Evolutionary conservation across 2,329 filamentous ascomycete genomes (phyloP), one percentile per base, ranked within the genome.

Genomic region (Huntiella omanensis): DNA sequence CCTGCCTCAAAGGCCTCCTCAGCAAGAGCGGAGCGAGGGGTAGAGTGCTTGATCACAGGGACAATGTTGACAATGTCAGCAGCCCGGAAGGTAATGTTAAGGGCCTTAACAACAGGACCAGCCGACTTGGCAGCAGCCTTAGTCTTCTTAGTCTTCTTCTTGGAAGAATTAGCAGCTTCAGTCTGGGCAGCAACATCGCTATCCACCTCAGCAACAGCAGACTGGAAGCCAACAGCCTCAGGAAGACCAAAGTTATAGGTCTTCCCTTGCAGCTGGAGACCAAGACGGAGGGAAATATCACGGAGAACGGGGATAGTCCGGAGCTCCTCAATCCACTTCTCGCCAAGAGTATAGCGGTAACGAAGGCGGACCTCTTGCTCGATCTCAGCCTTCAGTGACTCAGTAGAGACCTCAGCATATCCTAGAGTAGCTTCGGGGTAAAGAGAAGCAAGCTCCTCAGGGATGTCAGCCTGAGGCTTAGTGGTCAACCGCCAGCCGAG

Each of bases 1-100:
- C 91, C 91, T 48, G 88, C 91, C 62, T 98, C 91, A 38, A 98
- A 70, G 11, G 91, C 88, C 64, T 98, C 91, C 61, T 98, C 91
- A 0, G 91, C 88, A 51, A 98, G 72, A 19, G 84, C 70, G 59
- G 87, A 95, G 62, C 84, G 81, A 35, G 88, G 91, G 50, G 83
- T 80, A 3, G 91, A 91, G 59, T 98, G 87, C 69, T 96, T 96
- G 57, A 96, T 75, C 40, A 96, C 66, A 5, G 91, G 91, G n/a
- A 95, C 83, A 50, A 95, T 71, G 62, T 95, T 95, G 53, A 93
- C 64, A 52, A 98, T 73, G 55, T 98, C 86, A 50, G 94, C 86
- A 1, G 84, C 69, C 44, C 67, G 70, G 63, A 98, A 96, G 10
- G 61, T 64, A 1, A 83, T 86, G 50, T 63, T 58, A 2, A 60